A percentile compares a stretch with the other conserved stretches of the same genome.
Evolutionary conservation across 202 grass and related monocot genomes (phyloP).

Genomic region (Brachypodium distachyon): DNA sequence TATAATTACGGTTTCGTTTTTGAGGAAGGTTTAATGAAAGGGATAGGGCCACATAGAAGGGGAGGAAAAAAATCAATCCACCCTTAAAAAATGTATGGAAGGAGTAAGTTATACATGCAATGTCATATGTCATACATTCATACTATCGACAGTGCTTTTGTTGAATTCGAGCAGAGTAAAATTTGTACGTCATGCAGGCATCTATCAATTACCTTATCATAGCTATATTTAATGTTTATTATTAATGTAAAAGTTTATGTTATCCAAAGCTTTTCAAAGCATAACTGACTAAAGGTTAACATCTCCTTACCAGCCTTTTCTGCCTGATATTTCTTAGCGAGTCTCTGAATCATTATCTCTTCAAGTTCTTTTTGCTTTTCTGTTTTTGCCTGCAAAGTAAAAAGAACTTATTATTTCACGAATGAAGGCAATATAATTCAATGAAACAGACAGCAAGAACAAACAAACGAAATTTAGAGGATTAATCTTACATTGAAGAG

Average conservation of each 20-base stretch:
- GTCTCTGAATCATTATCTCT: slow-evolving; percentile 40
- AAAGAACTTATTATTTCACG: not conserved
- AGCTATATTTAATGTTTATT: not conserved
- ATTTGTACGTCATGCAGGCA: not conserved
- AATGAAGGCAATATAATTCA: not conserved
- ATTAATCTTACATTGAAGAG: slow-evolving; percentile 48
- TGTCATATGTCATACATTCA: too few species aligned
- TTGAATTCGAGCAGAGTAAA: not conserved
- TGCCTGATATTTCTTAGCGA: slow-evolving; percentile 65
- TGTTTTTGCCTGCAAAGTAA: slow-evolving; percentile 42
- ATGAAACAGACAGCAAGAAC: not conserved
- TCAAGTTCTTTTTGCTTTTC: slow-evolving; percentile 45
- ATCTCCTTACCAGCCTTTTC: slow-evolving; percentile 50
- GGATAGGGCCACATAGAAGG: too few species aligned
- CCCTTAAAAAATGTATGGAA: too few species aligned
- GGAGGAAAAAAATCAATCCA: too few species aligned
- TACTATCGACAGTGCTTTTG: not conserved
- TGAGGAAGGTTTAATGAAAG: too few species aligned
- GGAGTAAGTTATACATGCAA: not conserved
- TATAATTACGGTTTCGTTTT: too few species aligned
- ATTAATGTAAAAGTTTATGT: not conserved
- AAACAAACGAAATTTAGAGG: not conserved
- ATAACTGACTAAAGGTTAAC: not conserved
- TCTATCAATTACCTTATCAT: not conserved
- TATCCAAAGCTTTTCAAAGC: not conserved